phyloP scores from a whole-genome alignment of 768 basidiomycete species.

The Rhizopogon vesiculosus region DNA sequence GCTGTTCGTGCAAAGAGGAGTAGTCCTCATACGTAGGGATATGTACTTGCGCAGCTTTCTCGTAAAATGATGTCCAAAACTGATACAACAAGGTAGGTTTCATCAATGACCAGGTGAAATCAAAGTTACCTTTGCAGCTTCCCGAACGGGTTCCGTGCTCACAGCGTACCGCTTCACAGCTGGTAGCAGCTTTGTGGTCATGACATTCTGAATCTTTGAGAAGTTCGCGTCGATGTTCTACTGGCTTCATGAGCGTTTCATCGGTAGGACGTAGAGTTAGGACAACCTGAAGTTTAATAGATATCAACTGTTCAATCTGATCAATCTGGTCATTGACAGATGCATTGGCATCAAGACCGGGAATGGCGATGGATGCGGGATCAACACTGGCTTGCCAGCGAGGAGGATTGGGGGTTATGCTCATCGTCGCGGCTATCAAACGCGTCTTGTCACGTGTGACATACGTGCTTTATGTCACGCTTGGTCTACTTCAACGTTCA shows the following conservation, averaged over 20 bases:
- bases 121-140: constrained; percentile 77
- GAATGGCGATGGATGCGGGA: constrained; percentile 59
- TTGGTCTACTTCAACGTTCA: background rate
- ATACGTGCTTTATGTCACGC: constrained; percentile 9
- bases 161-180: constrained; percentile 88
- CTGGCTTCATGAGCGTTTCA: constrained; percentile 7
- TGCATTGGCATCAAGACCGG: constrained; percentile 68
- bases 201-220: constrained; percentile 79
- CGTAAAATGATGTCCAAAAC: constrained; percentile 98
- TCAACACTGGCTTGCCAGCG: constrained; percentile 66
- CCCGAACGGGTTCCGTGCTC: constrained; percentile 81
- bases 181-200: constrained; percentile 78
- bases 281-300: constrained; percentile 81
- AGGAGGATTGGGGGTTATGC: constrained; percentile 55
- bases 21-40: constrained; percentile 73
- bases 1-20: constrained; percentile 49
- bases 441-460: constrained; percentile 22
- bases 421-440: constrained; percentile 14
- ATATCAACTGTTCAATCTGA: constrained; percentile 94
- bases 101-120: background rate
- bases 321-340: constrained; percentile 81
- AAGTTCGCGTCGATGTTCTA: constrained; percentile 94
- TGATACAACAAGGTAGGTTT: constrained; percentile 21
- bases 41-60: constrained; percentile 85
- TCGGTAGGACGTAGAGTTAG: background rate